Percentiles rank a stretch among this genome's conserved stretches.
These are phyloP conservation scores for Pyricularia grisea DNA, from an alignment of 2,329 filamentous ascomycete genomes.

Conservation along the genomic window DNA sequence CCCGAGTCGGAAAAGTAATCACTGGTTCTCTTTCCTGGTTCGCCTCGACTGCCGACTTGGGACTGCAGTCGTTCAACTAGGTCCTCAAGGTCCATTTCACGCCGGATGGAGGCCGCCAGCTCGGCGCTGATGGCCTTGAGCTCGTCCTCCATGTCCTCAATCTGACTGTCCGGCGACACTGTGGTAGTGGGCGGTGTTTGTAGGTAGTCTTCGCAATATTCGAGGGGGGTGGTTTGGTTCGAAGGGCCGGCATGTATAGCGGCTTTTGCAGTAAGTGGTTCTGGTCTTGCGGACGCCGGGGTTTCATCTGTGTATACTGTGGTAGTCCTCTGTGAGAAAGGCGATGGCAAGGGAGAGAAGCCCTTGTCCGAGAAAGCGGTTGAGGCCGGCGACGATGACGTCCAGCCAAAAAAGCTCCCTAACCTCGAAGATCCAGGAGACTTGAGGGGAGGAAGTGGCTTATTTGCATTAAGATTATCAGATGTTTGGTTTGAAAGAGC, in stretches of 20 bases:
- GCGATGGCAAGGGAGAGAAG: constrained; percentile 40
- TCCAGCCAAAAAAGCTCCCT: constrained; percentile 46
- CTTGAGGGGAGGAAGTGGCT: constrained; percentile 36
- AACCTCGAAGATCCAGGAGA: constrained; percentile 42
- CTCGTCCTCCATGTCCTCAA: constrained; percentile 90
- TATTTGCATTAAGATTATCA: constrained; percentile 31
- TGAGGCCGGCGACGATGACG: constrained; percentile 33
- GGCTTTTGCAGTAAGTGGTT: constrained; percentile 9
- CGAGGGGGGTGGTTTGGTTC: constrained; percentile 29
- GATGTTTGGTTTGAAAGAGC: background rate
- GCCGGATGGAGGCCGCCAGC: constrained; percentile 81
- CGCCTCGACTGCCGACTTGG: constrained; percentile 51
- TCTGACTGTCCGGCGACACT: constrained; percentile 36
- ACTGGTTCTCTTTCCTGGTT: constrained; percentile 67
- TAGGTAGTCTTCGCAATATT: constrained; percentile 42
- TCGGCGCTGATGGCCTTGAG: constrained; percentile 87
- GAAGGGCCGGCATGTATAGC: constrained; percentile 27
- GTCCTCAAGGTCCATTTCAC: constrained; percentile 95
- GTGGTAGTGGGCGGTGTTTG: constrained; percentile 33
- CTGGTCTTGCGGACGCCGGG: constrained; percentile 22
- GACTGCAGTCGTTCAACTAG: constrained; percentile 78
- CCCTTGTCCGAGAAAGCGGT: constrained; percentile 41
- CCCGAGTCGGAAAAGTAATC: constrained; percentile 98
- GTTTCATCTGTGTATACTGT: constrained; percentile 31
- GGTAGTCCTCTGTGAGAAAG: constrained; percentile 31